These are phyloP conservation scores for Colletotrichum sp. DNA, from an alignment of 2,329 filamentous ascomycete species.

Conservation along the genomic window DNA sequence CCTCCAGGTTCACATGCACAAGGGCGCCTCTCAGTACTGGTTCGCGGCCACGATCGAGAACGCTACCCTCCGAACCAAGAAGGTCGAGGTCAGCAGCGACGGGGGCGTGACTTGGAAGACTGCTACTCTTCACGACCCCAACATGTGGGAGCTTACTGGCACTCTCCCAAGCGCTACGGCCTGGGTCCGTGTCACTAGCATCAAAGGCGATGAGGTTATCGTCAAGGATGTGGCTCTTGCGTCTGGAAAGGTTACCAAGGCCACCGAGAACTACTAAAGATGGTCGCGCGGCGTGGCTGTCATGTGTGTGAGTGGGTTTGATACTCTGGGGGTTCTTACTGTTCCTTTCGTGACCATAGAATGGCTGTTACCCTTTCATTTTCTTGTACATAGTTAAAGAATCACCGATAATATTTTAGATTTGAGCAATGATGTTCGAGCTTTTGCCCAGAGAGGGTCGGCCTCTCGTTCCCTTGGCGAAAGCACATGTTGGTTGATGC, in stretches of 20 bases:
- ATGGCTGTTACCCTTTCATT: background rate
- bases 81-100: background rate
- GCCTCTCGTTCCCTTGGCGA: background rate
- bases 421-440: background rate
- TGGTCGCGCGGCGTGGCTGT: background rate
- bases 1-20: conserved; percentile 22
- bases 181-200: background rate
- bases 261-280: background rate
- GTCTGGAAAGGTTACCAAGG: background rate
- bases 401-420: background rate
- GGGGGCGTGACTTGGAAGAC: background rate
- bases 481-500: background rate
- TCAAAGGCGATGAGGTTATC: background rate
- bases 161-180: background rate
- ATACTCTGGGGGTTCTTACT: background rate
- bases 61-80: conserved; percentile 21
- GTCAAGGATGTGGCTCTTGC: background rate
- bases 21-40: conserved; percentile 22
- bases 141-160: background rate
- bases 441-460: background rate
- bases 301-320: background rate
- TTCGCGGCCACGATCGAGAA: conserved; percentile 25
- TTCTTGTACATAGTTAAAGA: background rate
- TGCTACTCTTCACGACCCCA: background rate
- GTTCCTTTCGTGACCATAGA: background rate